Percentiles rank a stretch among this genome's conserved stretches.
phyloP scores from a whole-genome alignment of 164 flowering plant species.

The Kingdonia uniflora region DNA sequence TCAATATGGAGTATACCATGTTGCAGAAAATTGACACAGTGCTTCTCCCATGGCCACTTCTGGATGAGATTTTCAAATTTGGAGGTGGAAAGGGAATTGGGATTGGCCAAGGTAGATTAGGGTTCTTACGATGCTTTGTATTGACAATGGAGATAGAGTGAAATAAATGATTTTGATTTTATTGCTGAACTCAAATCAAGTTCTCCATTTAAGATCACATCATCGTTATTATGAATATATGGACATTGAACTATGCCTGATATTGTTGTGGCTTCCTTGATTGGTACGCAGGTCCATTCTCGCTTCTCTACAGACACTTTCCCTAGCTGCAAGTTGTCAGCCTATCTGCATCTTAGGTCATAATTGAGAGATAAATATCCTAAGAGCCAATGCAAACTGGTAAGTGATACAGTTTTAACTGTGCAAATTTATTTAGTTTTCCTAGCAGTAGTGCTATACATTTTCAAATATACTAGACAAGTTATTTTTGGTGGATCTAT shows the following conservation, averaged over 20 bases:
- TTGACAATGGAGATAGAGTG: constrained; percentile 16
- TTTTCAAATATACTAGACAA: no score
- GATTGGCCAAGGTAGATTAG: constrained; percentile 52
- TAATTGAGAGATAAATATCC: constrained; percentile 98
- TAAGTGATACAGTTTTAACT: constrained; percentile 13
- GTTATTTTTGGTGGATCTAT: no score
- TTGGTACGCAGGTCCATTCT: constrained; percentile 73
- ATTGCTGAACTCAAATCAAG: constrained; percentile 12
- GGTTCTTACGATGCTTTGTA: constrained; percentile 26
- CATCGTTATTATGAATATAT: constrained; percentile 2
- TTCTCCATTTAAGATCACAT: constrained; percentile 2
- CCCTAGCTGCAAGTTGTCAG: constrained; percentile 99
- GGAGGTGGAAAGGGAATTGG: constrained; percentile 37
- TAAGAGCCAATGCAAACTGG: constrained; percentile 96
- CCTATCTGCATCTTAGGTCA: constrained; percentile 98
- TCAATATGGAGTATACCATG: constrained; percentile 75
- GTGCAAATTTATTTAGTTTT: not conserved
- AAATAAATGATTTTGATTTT: constrained; percentile 13
- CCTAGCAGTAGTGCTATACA: no score
- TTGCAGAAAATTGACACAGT: constrained; percentile 72
- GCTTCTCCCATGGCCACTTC: constrained; percentile 41
- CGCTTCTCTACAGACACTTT: constrained; percentile 97
- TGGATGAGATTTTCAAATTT: constrained; percentile 31
- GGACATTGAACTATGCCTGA: no score
- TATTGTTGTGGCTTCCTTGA: no score